These are phyloP conservation scores for Candida berthetii DNA, from an alignment of 805 yeast species.

Conservation along the genomic window DNA sequence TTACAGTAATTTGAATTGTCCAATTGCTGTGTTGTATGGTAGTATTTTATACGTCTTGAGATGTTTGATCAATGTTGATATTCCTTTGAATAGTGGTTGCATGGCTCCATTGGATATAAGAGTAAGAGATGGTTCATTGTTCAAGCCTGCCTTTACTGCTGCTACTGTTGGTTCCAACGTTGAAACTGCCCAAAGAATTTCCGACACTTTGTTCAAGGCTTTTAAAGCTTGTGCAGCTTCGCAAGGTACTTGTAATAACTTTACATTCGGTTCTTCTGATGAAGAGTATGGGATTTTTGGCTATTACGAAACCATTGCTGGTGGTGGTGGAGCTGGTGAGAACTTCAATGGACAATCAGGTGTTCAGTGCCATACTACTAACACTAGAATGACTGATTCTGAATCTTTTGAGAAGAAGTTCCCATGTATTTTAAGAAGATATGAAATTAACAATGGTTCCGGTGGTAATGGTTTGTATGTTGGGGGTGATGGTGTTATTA, in stretches of 20 bases:
- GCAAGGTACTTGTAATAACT: conserved; percentile 53
- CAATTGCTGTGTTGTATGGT: conserved; percentile 45
- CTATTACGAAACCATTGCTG: conserved; percentile 49
- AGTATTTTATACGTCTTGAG: conserved; percentile 49
- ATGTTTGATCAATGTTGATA: conserved; percentile 43
- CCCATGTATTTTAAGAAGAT: conserved; percentile 42
- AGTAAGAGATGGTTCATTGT: conserved; percentile 26
- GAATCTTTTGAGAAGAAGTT: conserved; percentile 47
- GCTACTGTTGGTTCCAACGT: conserved; percentile 49
- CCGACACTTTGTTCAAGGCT: conserved; percentile 47
- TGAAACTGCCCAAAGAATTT: conserved; percentile 50
- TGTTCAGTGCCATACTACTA: conserved; percentile 49
- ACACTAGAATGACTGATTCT: conserved; percentile 49
- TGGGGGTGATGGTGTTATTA: conserved; percentile 47
- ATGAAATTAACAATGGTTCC: conserved; percentile 35
- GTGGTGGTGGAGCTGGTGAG: conserved; percentile 49
- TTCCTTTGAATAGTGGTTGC: conserved; percentile 55
- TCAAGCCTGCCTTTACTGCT: conserved; percentile 33
- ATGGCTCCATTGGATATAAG: conserved; percentile 35
- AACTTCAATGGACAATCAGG: conserved; percentile 47
- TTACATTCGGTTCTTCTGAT: conserved; percentile 48
- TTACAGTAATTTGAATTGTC: conserved; percentile 49
- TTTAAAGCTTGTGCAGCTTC: conserved; percentile 53
- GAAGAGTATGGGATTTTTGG: conserved; percentile 35
- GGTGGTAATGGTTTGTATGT: conserved; percentile 42